Percentiles rank a stretch among this genome's conserved stretches.
phyloP scores from a whole-genome alignment of 176 grass and related monocot species.

The Lolium multiflorum region DNA sequence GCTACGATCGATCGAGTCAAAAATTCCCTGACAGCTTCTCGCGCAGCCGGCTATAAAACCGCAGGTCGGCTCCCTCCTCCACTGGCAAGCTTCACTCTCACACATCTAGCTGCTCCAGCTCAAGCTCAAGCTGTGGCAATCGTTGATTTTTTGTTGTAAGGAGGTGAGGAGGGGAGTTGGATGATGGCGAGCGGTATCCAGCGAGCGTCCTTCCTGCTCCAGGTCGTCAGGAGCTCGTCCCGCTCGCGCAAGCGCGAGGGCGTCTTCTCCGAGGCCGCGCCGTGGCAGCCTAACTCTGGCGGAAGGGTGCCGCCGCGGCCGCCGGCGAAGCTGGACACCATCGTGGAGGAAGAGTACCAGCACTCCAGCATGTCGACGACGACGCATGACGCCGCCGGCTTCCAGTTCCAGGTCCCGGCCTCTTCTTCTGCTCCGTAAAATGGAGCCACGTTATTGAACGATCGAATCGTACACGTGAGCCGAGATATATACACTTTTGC shows the following conservation, averaged over 20 bases:
- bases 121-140: too few species aligned
- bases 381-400: not conserved
- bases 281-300: constrained; percentile 41
- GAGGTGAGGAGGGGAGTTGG: too few species aligned
- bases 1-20: not conserved
- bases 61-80: not conserved
- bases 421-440: not conserved
- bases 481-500: too few species aligned
- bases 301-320: not conserved
- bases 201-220: constrained; percentile 43
- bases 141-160: too few species aligned
- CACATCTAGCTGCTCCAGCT: too few species aligned
- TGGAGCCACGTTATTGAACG: not conserved
- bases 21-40: not conserved
- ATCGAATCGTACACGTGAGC: not conserved
- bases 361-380: not conserved
- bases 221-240: constrained; percentile 45
- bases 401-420: not conserved
- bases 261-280: constrained; percentile 48
- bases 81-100: not conserved
- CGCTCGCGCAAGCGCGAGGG: constrained; percentile 48
- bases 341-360: constrained; percentile 51
- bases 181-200: constrained; percentile 44
- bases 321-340: constrained; percentile 52
- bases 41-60: constrained; percentile 38